Conservation (phyloP, 1,139 yeast species). For the Taphrina confusa region DNA sequence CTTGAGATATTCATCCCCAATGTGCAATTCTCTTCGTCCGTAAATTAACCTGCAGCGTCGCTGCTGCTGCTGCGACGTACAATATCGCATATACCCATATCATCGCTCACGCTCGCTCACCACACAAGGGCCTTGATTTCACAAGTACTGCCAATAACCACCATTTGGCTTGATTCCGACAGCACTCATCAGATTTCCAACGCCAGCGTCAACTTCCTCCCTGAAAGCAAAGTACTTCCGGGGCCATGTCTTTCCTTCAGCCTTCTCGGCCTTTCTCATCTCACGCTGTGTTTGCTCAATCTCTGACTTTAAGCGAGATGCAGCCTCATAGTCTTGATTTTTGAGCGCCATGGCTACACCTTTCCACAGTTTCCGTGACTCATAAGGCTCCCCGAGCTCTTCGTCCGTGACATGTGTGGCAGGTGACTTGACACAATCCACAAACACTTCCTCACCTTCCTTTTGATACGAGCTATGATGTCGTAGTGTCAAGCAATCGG, state of each 20-base stretch:
- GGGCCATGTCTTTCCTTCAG: constrained; percentile 64
- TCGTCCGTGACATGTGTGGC: constrained; percentile 68
- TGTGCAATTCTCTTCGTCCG: too few relatives aligned
- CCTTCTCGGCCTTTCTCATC: constrained; percentile 68
- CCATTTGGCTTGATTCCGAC: constrained; percentile 5
- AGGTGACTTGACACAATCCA: constrained; percentile 60
- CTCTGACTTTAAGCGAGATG: constrained; percentile 69
- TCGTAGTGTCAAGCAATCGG: constrained; percentile 41
- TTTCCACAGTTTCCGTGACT: constrained; percentile 81
- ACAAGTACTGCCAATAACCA: constrained; percentile 23
- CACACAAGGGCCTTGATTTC: not conserved
- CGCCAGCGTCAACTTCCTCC: not conserved
- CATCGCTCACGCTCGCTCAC: constrained; percentile 8
- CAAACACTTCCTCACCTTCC: constrained; percentile 56
- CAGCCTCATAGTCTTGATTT: constrained; percentile 68
- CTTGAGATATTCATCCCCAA: too few relatives aligned
- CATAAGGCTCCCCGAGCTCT: constrained; percentile 70
- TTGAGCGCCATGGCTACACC: constrained; percentile 86
- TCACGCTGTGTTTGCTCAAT: constrained; percentile 84
- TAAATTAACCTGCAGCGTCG: too few relatives aligned
- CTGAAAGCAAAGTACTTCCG: constrained; percentile 65
- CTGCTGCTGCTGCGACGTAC: too few relatives aligned
- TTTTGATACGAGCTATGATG: not conserved
- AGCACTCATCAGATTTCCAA: not conserved
- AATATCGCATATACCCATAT: not conserved